Base-by-base conservation (phyloP, 352 stramenopile species). In the Albugo laibachii region DNA sequence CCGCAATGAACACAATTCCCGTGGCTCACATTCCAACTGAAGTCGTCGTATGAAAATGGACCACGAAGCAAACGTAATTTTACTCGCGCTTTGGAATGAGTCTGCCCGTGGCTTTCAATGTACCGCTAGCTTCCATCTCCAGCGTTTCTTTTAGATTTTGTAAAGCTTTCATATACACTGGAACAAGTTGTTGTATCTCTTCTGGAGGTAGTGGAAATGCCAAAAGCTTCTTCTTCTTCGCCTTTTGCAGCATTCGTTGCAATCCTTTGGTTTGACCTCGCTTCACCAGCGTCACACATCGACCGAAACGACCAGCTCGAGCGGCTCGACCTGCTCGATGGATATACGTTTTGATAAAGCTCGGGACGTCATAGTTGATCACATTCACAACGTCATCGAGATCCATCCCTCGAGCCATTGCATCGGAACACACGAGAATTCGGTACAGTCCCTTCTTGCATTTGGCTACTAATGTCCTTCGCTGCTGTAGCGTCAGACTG, bases 301-400 rank as follows among this genome's bases (percentile, higher is more conserved):
- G 65, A 45, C 79, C 79, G 21, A 73, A 59, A 16, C 75, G 72
- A n/a, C 79, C 79, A 41, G 79, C 79, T 63, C 79, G 71, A 34
- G 79, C 79, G 1, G 79, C 88, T 41, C 79, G 76, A 38, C 79
- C 79, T 6, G 89, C 79, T 35, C 79, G 76, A 57, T 92, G 79
- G 48, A 92, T 87, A 54, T 92, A 97, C 48, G 83, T 96, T 59
- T 94, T 93, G 49, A 91, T 62, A 53, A 93, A 85, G 2, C 66
- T 78, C 42, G 92, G 89, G 34, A 94, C 65, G 52, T 97, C 82
- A 56, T 96, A 97, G 65, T 97, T 97, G 47, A 97, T 60, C 5
- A 97, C 92, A 50, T 92, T 81, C 8, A 69, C 72, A 19, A 96
- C 78, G 51, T 83, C 76, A 11, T 88, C 69, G 42, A 97, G 86